phyloP scores from a whole-genome alignment of 495 filamentous ascomycete genomes.

The Cryomyces minteri region DNA sequence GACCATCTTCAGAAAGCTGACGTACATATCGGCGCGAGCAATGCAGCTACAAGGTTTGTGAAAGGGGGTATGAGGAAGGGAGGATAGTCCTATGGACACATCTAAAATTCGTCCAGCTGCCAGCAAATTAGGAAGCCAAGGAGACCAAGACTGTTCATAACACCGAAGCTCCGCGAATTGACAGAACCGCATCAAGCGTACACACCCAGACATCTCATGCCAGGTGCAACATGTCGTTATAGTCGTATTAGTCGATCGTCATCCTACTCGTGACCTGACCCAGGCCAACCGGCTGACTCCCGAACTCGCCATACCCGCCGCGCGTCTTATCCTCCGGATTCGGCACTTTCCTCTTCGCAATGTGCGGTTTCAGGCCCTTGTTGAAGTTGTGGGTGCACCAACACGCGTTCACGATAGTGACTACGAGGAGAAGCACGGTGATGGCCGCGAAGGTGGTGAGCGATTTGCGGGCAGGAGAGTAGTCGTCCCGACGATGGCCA shows the following conservation, averaged over 20 bases:
- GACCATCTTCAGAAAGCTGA: too few species aligned
- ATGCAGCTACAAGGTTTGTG: too few species aligned
- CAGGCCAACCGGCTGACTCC: background rate
- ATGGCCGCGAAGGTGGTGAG: constrained; percentile 89
- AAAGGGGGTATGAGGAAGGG: too few species aligned
- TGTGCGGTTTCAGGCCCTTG: constrained; percentile 74
- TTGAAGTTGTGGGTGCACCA: constrained; percentile 83
- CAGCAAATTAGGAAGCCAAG: too few species aligned
- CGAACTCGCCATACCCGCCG: background rate
- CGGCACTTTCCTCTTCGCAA: constrained; percentile 41
- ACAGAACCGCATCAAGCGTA: too few species aligned
- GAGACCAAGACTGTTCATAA: too few species aligned
- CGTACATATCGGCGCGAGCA: too few species aligned
- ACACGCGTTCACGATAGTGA: constrained; percentile 77
- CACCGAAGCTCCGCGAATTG: too few species aligned
- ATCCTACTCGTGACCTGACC: constrained; percentile 1
- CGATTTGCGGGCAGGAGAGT: constrained; percentile 54
- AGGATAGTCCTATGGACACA: too few species aligned
- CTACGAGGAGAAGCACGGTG: constrained; percentile 68
- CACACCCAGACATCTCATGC: too few species aligned
- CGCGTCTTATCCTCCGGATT: constrained; percentile 47
- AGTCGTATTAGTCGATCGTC: constrained; percentile 4
- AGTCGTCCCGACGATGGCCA: constrained; percentile 21
- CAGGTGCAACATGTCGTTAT: too few species aligned
- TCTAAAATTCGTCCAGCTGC: too few species aligned